Conservation (phyloP, 192 early-diverging fungal species). For the Physocladia obscura region DNA sequence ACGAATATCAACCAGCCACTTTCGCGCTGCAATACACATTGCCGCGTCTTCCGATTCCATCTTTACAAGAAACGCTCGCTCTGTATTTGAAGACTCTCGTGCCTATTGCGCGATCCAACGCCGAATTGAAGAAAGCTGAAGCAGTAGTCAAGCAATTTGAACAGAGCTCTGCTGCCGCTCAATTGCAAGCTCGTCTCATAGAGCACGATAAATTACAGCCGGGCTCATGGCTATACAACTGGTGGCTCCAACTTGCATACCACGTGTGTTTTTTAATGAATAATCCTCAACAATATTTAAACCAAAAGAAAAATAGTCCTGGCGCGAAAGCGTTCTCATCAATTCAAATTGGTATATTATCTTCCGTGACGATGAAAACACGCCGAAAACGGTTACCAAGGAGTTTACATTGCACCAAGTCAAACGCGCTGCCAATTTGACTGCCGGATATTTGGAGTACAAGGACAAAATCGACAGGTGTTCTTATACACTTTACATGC, state of each 20-base stretch:
- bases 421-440: slow-evolving; percentile 73
- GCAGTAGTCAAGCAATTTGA: slow-evolving; percentile 74
- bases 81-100: slow-evolving; percentile 80
- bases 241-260: slow-evolving; percentile 97
- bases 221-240: slow-evolving; percentile 89
- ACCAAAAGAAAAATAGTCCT: slow-evolving; percentile 58
- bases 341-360: slow-evolving; percentile 89
- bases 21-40: slow-evolving; percentile 48
- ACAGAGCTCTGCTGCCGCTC: slow-evolving; percentile 72
- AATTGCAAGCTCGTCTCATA: slow-evolving; percentile 82
- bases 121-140: slow-evolving; percentile 70
- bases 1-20: too few species aligned
- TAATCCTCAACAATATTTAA: slow-evolving; percentile 75
- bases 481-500: too few species aligned
- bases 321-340: slow-evolving; percentile 78
- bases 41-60: slow-evolving; percentile 87
- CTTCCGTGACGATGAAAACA: slow-evolving; percentile 63
- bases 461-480: slow-evolving; percentile 72
- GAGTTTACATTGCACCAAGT: slow-evolving; percentile 78
- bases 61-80: slow-evolving; percentile 74
- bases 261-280: slow-evolving; percentile 64
- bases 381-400: slow-evolving; percentile 20
- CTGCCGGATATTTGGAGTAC: slow-evolving; percentile 67
- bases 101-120: slow-evolving; percentile 63
- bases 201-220: slow-evolving; percentile 72